Evolutionary conservation across 2,329 filamentous ascomycete species (phyloP).

Genomic region (Sporothrix curviconia): DNA sequence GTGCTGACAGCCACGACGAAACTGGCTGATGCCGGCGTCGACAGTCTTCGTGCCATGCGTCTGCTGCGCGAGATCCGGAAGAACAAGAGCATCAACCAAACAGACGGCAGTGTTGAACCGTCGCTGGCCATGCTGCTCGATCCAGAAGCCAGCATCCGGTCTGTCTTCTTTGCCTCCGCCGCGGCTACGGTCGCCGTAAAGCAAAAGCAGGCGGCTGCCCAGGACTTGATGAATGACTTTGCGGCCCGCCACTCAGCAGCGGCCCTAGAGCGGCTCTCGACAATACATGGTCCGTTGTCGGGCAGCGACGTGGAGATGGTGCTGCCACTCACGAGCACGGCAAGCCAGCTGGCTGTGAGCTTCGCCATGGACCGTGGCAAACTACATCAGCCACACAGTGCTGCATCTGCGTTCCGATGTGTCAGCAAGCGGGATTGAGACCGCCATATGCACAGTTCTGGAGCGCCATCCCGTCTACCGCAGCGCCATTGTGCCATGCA

Average conservation of each 20-base stretch:
- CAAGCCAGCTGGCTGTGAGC: slow-evolving; percentile 31
- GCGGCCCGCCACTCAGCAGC: background rate
- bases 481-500: slow-evolving; percentile 27
- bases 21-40: slow-evolving; percentile 24
- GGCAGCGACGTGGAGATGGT: slow-evolving; percentile 23
- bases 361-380: slow-evolving; percentile 25
- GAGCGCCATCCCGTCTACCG: slow-evolving; percentile 28
- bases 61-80: slow-evolving; percentile 27
- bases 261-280: background rate
- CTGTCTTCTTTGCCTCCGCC: slow-evolving; percentile 18
- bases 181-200: background rate
- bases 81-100: slow-evolving; percentile 1
- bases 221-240: background rate
- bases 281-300: background rate
- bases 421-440: slow-evolving; percentile 22
- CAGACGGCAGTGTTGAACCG: slow-evolving; percentile 12
- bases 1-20: slow-evolving; percentile 8
- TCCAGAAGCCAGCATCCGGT: slow-evolving; percentile 23
- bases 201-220: background rate
- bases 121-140: slow-evolving; percentile 25
- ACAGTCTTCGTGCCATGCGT: slow-evolving; percentile 31
- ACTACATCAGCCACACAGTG: slow-evolving; percentile 29
- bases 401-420: slow-evolving; percentile 22
- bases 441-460: slow-evolving; percentile 24
- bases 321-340: slow-evolving; percentile 29